Evolutionary conservation across 345 rosid species (phyloP).

Genomic region (Brassica nigra): DNA sequence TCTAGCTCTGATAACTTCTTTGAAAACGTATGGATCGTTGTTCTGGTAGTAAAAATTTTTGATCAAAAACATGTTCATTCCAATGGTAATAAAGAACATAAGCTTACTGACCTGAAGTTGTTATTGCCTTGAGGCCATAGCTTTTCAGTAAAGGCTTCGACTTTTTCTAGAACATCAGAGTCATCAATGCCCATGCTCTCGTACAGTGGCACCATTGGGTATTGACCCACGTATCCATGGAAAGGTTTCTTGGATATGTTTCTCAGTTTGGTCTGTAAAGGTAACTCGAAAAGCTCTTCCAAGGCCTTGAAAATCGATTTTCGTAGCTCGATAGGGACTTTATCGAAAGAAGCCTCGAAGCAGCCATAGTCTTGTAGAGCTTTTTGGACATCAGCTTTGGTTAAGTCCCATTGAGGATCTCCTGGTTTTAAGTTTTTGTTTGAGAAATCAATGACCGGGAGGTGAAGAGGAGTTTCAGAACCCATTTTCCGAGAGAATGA

Average conservation of each 20-base stretch:
- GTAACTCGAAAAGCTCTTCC: slow-evolving; percentile 59
- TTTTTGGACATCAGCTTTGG: slow-evolving; percentile 43
- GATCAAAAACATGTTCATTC: background rate
- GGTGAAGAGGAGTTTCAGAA: slow-evolving; percentile 37
- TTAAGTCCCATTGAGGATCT: slow-evolving; percentile 46
- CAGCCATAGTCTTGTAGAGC: slow-evolving; percentile 65
- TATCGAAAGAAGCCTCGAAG: slow-evolving; percentile 59
- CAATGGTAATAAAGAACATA: background rate
- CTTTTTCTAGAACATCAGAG: slow-evolving; percentile 40
- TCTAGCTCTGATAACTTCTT: slow-evolving; percentile 50
- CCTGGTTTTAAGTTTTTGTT: slow-evolving; percentile 42
- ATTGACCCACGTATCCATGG: slow-evolving; percentile 63
- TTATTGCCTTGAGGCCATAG: slow-evolving; percentile 64
- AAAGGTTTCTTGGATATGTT: slow-evolving; percentile 54
- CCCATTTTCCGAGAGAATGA: slow-evolving; percentile 43
- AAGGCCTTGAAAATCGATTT: slow-evolving; percentile 41
- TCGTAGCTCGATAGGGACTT: slow-evolving; percentile 41
- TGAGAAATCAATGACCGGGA: slow-evolving; percentile 56
- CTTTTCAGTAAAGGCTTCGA: slow-evolving; percentile 37
- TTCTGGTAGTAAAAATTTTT: slow-evolving; percentile 37
- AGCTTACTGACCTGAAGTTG: slow-evolving; percentile 50
- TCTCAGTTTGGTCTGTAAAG: slow-evolving; percentile 50
- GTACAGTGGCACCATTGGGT: slow-evolving; percentile 54
- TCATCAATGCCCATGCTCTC: slow-evolving; percentile 73
- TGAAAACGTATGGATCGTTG: slow-evolving; percentile 40